Evolutionary conservation across 2,329 filamentous ascomycete genomes (phyloP).

Genomic region (Colletotrichum coccodes): DNA sequence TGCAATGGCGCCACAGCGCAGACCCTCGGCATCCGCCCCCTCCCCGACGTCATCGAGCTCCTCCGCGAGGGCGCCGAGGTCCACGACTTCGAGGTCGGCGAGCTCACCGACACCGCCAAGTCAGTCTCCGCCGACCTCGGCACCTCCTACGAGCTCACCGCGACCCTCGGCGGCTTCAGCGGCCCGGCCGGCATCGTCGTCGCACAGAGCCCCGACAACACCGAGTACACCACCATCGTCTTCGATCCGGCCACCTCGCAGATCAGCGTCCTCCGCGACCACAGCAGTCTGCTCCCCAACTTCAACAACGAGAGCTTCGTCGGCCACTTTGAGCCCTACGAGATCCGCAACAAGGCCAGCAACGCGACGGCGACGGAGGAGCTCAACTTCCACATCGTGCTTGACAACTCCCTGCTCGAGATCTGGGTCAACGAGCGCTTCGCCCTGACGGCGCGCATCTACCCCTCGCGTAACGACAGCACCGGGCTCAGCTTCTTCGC

Average conservation of each 20-base stretch:
- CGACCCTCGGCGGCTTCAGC: constrained; percentile 22
- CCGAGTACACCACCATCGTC: constrained; percentile 30
- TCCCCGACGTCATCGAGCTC: constrained; percentile 28
- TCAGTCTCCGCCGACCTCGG: constrained; percentile 18
- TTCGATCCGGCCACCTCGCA: constrained; percentile 19
- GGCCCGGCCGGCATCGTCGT: constrained; percentile 28
- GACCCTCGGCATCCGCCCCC: constrained; percentile 31
- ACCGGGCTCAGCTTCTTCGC: constrained; percentile 32
- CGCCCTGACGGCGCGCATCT: constrained; percentile 32
- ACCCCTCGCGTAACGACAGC: constrained; percentile 33
- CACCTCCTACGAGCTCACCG: constrained; percentile 31
- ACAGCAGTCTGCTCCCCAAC: constrained; percentile 33
- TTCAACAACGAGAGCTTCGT: constrained; percentile 31
- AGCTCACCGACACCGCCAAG: constrained; percentile 10
- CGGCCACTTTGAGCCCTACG: constrained; percentile 32
- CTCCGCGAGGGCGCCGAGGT: constrained; percentile 28
- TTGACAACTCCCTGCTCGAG: constrained; percentile 33
- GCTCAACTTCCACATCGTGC: constrained; percentile 26
- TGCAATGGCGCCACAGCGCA: constrained; percentile 23
- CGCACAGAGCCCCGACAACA: constrained; percentile 31
- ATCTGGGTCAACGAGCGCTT: constrained; percentile 35
- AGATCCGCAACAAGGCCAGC: not conserved
- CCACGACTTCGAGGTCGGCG: constrained; percentile 20
- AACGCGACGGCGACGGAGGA: constrained; percentile 15
- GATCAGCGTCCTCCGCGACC: constrained; percentile 28